These are phyloP conservation scores for Hansenula lynferdii DNA, from an alignment of 1,139 yeast species.

Conservation along the genomic window DNA sequence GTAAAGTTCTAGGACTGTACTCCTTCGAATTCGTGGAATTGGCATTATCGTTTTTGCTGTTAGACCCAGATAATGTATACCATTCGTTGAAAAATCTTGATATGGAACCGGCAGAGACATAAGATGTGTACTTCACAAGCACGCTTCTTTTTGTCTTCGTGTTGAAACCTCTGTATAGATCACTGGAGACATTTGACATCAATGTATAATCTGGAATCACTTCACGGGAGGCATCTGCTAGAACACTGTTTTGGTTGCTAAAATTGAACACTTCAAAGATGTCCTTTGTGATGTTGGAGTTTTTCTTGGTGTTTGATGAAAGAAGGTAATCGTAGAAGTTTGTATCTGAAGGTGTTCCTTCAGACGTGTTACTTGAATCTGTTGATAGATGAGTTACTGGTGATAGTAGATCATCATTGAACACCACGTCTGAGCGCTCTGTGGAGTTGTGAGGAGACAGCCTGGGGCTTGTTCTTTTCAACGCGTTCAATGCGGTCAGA, in stretches of 20 bases:
- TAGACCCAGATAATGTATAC: constrained; percentile 14
- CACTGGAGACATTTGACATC: constrained; percentile 16
- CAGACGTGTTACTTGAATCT: neutral
- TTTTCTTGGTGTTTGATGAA: constrained; percentile 1
- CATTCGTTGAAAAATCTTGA: constrained; percentile 18
- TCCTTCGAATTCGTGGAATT: neutral
- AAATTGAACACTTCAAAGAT: constrained; percentile 8
- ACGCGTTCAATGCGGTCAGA: no score
- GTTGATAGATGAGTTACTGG: constrained; percentile 14
- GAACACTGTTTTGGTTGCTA: constrained; percentile 5
- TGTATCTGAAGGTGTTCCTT: constrained; percentile 2
- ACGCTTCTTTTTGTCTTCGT: constrained; percentile 11
- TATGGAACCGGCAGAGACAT: constrained; percentile 16
- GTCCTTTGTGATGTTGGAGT: constrained; percentile 4
- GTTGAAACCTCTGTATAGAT: constrained; percentile 16
- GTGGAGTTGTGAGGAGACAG: neutral
- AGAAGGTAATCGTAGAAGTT: constrained; percentile 15
- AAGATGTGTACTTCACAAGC: constrained; percentile 12
- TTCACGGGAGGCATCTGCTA: constrained; percentile 7
- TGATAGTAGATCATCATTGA: constrained; percentile 9
- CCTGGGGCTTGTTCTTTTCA: neutral
- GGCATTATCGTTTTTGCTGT: neutral
- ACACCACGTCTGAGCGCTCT: constrained; percentile 5
- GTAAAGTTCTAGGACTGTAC: constrained; percentile 9
- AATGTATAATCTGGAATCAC: constrained; percentile 14